A percentile compares a stretch with the other conserved stretches of the same genome.
These are phyloP conservation scores for Pythium aphanidermatum DNA, from an alignment of 352 stramenopile species.

Conservation along the genomic window DNA sequence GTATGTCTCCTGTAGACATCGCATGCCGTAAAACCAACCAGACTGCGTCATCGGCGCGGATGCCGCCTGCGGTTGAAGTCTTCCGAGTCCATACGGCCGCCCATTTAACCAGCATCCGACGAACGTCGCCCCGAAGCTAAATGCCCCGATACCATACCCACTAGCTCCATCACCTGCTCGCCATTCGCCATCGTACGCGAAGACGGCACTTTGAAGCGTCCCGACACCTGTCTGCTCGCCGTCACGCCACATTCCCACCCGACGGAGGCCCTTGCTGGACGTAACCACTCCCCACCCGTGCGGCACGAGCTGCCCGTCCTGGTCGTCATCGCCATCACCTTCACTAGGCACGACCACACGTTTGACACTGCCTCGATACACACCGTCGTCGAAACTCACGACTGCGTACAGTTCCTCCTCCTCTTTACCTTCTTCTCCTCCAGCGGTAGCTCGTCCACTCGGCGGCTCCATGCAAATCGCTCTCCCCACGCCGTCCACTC, in stretches of 20 bases:
- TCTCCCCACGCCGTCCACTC: too few species aligned
- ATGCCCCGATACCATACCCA: constrained; percentile 40
- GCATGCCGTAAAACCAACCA: constrained; percentile 47
- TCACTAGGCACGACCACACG: background rate
- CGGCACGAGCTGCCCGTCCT: constrained; percentile 5
- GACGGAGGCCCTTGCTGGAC: constrained; percentile 19
- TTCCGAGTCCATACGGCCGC: constrained; percentile 32
- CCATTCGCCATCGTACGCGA: constrained; percentile 46
- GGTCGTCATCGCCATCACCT: background rate
- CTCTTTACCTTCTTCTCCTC: background rate
- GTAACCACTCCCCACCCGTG: constrained; percentile 43
- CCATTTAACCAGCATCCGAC: constrained; percentile 28
- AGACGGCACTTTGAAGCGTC: constrained; percentile 27
- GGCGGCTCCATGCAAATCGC: too few species aligned
- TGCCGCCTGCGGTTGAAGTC: constrained; percentile 19
- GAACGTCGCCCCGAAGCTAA: constrained; percentile 36
- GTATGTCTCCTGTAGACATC: constrained; percentile 27
- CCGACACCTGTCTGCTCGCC: constrained; percentile 31
- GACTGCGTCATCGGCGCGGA: constrained; percentile 1
- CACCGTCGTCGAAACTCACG: constrained; percentile 17
- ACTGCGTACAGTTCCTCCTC: background rate
- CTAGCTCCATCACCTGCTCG: background rate
- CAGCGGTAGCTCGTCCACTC: background rate
- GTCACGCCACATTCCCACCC: constrained; percentile 33
- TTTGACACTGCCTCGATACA: constrained; percentile 17